These are phyloP conservation scores for Leucosporidium scottii DNA, from an alignment of 768 basidiomycete genomes.

Conservation along the genomic window DNA sequence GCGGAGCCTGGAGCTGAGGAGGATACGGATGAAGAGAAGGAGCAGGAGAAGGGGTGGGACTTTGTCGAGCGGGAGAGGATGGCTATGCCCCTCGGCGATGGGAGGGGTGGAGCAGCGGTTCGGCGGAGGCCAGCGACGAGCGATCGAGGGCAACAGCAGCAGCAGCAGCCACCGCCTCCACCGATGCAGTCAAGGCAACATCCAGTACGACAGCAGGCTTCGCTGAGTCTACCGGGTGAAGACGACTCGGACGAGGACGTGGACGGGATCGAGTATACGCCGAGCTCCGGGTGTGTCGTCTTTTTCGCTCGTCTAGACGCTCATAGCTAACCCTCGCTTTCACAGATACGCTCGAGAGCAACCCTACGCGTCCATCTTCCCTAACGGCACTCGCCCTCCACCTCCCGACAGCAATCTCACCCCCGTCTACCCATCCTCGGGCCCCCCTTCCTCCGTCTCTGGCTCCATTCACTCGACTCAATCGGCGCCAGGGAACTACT, in stretches of 20 bases:
- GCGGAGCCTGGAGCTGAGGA: conserved; percentile 18
- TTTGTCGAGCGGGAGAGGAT: too few species aligned
- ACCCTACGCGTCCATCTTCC: not conserved
- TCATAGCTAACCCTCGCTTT: not conserved
- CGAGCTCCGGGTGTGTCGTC: not conserved
- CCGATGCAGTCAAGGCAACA: not conserved
- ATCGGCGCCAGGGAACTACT: too few species aligned
- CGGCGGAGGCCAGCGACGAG: not conserved
- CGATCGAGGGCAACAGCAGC: not conserved
- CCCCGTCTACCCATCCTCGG: not conserved
- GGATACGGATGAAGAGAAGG: not conserved
- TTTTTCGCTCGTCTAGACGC: not conserved
- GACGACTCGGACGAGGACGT: conserved; percentile 1
- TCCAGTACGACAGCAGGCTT: not conserved
- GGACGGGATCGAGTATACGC: conserved; percentile 9
- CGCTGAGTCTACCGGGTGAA: too few species aligned
- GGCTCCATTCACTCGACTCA: not conserved
- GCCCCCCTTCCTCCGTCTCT: not conserved
- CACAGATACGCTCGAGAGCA: not conserved
- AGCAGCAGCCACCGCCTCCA: too few species aligned
- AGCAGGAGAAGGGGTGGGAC: not conserved
- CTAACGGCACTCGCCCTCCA: not conserved
- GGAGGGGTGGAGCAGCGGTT: not conserved
- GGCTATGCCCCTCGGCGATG: too few species aligned
- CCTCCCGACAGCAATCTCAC: not conserved